Evolutionary conservation across 176 grass and related monocot genomes (phyloP).

Genomic region (Avena eriantha): DNA sequence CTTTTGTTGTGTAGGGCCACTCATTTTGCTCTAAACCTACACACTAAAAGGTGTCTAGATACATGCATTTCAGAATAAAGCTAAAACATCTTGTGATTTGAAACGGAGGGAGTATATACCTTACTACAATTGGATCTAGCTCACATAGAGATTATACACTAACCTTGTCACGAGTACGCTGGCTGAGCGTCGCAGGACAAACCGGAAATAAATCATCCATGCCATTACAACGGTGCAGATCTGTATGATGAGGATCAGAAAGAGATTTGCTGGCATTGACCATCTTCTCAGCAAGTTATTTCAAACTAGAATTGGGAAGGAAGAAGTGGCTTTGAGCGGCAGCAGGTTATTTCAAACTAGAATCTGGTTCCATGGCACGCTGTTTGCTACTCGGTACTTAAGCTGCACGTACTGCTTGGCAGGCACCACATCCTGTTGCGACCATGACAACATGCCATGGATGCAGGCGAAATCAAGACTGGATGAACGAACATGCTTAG

Average conservation of each 20-base stretch:
- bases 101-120: not conserved
- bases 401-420: not conserved
- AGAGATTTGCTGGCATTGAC: not conserved
- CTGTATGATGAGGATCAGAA: not conserved
- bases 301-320: not conserved
- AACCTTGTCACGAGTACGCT: not conserved
- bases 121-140: not conserved
- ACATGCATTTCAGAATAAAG: too few relatives aligned
- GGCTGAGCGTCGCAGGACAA: not conserved
- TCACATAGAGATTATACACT: not conserved
- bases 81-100: too few relatives aligned
- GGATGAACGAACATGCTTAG: not conserved
- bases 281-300: not conserved
- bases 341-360: too few relatives aligned
- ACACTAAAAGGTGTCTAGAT: too few relatives aligned
- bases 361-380: not conserved
- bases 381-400: not conserved
- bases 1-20: too few relatives aligned
- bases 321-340: not conserved
- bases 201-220: not conserved
- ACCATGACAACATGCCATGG: constrained; percentile 14
- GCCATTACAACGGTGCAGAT: not conserved
- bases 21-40: too few relatives aligned
- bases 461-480: not conserved
- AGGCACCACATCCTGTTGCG: constrained; percentile 19